A percentile compares a stretch with the other conserved stretches of the same genome.
Conservation (phyloP, 2,329 filamentous ascomycete species). For the Tolypocladium endophyticum region DNA sequence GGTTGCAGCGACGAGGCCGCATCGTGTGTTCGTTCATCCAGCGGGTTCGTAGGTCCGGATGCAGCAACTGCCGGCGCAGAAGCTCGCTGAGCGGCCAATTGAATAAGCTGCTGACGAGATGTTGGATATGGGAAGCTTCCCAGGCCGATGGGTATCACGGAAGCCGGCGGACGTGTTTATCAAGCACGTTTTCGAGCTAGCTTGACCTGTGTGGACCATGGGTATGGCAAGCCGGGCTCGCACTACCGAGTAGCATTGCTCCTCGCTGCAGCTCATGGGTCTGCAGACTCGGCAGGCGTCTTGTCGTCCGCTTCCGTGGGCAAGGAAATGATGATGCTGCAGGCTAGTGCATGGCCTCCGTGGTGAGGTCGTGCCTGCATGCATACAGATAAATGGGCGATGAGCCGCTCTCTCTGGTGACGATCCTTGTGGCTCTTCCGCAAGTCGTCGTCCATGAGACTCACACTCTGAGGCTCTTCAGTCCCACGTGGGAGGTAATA, state of each 20-base stretch:
- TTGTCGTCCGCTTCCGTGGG: neutral
- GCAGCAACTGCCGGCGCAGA: neutral
- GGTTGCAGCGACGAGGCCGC: neutral
- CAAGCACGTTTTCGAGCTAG: neutral
- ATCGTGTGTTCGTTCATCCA: neutral
- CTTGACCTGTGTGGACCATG: too few species aligned
- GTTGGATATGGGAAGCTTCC: neutral
- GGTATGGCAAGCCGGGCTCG: neutral
- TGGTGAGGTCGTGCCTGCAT: neutral
- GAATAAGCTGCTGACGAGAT: neutral
- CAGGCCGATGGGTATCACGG: neutral
- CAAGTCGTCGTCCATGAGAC: too few species aligned
- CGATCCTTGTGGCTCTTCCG: fast-evolving
- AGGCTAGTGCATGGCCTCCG: neutral
- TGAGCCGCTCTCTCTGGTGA: neutral
- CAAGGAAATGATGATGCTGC: neutral
- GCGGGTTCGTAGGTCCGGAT: neutral
- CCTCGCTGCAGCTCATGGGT: neutral
- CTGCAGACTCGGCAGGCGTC: neutral
- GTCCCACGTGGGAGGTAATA: neutral
- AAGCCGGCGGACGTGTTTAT: neutral
- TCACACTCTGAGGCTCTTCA: neutral
- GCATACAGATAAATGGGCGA: neutral
- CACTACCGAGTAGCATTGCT: neutral
- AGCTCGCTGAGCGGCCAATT: neutral